Evolutionary conservation across 73 alveolate genomes (phyloP).

Genomic region (Effrenium voratum): DNA sequence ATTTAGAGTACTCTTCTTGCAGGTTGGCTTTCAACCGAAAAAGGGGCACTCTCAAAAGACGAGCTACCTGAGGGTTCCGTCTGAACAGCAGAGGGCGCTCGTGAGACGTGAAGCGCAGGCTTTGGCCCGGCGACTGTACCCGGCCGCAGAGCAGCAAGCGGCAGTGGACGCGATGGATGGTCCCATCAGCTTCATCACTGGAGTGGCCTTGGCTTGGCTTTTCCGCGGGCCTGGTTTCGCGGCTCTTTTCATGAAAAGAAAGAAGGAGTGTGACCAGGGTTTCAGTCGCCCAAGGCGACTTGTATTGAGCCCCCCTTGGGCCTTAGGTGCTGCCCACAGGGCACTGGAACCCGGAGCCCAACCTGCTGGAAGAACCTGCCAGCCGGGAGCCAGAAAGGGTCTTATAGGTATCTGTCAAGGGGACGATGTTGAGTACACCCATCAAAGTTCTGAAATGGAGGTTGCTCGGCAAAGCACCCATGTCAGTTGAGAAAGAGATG

Average conservation of each 20-base stretch:
- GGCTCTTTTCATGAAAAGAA: too few species aligned
- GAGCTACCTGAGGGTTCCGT: not conserved
- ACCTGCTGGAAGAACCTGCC: not conserved
- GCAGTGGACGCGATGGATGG: not conserved
- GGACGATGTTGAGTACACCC: too few species aligned
- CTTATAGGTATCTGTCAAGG: too few species aligned
- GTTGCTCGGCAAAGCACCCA: too few species aligned
- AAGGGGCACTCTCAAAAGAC: not conserved
- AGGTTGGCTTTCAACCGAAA: not conserved
- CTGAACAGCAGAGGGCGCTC: not conserved
- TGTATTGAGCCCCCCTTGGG: too few species aligned
- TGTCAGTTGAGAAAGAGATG: too few species aligned
- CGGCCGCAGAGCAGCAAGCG: not conserved
- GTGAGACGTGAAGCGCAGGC: not conserved
- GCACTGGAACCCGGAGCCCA: slow-evolving; percentile 1
- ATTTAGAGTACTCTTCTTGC: not conserved
- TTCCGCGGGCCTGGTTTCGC: not conserved
- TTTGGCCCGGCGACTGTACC: not conserved
- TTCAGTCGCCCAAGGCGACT: too few species aligned
- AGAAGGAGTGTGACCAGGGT: too few species aligned
- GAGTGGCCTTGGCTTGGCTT: too few species aligned
- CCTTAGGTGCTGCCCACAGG: slow-evolving; percentile 28
- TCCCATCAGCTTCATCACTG: slow-evolving; percentile 57
- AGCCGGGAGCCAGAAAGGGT: not conserved
- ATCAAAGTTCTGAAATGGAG: too few species aligned